Evolutionary conservation across 495 filamentous ascomycete species (phyloP), one percentile per base, ranked within the genome.

Genomic region (Entonaema liquescens): DNA sequence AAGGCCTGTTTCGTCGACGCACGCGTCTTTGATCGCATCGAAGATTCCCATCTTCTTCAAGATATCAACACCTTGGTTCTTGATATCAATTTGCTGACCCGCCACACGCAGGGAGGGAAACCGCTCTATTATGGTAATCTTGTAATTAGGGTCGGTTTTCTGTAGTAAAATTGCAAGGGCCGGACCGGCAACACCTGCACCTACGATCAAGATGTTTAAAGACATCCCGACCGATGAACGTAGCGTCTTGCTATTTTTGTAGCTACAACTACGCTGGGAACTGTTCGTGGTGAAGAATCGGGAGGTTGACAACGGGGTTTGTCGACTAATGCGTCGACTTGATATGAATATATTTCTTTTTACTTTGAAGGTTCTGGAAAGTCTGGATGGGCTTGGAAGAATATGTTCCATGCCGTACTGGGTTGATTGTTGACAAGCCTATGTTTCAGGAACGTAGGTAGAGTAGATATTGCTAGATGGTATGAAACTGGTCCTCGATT

Each of bases 161-260:
- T 64, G 69, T 19, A 75, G 47, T 19, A 72, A 19, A 3, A 62
- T 57, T 26, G 65, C 95, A 71, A 95, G 94, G 5, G 97, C 92
- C 8, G 97, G 80, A 4, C 95, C 87, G 6, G 92, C 94, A n/a
- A 99, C 81, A 0, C 95, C 95, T 2, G 94, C 94, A 3, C 95
- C 95, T 0, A 96, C 94, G 23, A 98, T 89, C 3, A 99, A 83
- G 5, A 98, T 86, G 53, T 83, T 90, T 35, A 93, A 79, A 57
- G 72, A 73, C 61, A 66, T 65, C 12, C 29, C 65, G 13, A 68
- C 5, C 26, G 65, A 56, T 19, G 65, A 68, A 4, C 50, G 49
- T 13, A 68, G 28, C 1, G 50, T 26, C 38, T 49, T 61, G 28
- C 36, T 19, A 49, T 25, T 17, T 33, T 33, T 33, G 5, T 33